A percentile compares a stretch with the other conserved stretches of the same genome.
Evolutionary conservation across 2,329 filamentous ascomycete genomes (phyloP).

Genomic region (Curvularia lunata): DNA sequence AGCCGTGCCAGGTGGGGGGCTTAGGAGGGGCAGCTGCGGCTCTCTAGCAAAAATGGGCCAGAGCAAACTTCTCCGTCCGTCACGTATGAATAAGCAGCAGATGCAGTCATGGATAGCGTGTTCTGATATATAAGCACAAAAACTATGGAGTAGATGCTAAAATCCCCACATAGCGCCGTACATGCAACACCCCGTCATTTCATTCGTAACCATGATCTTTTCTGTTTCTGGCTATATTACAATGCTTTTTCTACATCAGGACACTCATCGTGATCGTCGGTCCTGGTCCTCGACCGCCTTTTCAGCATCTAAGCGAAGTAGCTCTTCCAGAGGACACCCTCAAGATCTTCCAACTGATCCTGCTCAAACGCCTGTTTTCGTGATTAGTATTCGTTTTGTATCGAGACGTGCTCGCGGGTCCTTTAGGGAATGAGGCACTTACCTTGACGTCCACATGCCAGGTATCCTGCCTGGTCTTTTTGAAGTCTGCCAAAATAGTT

Average conservation of each 20-base stretch:
- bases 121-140: slow-evolving; percentile 3
- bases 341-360: slow-evolving; percentile 92
- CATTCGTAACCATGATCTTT: slow-evolving; percentile 3
- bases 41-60: slow-evolving; percentile 8
- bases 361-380: slow-evolving; percentile 73
- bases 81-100: slow-evolving; percentile 19
- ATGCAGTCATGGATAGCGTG: background rate
- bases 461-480: slow-evolving; percentile 98
- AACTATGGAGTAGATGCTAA: slow-evolving; percentile 8
- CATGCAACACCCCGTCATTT: slow-evolving; percentile 12
- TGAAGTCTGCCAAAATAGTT: slow-evolving; percentile 92
- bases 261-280: background rate
- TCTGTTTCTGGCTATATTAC: slow-evolving; percentile 17
- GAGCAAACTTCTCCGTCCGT: background rate
- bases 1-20: slow-evolving; percentile 23
- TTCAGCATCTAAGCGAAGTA: slow-evolving; percentile 77
- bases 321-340: slow-evolving; percentile 98
- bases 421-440: slow-evolving; percentile 40
- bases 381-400: slow-evolving; percentile 7
- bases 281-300: background rate
- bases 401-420: background rate
- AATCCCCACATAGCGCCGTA: slow-evolving; percentile 6
- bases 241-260: background rate
- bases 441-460: slow-evolving; percentile 99
- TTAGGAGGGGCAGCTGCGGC: slow-evolving; percentile 23